Base-by-base conservation (phyloP, 2,329 filamentous ascomycete species). In the Phyllachora maydis region DNA sequence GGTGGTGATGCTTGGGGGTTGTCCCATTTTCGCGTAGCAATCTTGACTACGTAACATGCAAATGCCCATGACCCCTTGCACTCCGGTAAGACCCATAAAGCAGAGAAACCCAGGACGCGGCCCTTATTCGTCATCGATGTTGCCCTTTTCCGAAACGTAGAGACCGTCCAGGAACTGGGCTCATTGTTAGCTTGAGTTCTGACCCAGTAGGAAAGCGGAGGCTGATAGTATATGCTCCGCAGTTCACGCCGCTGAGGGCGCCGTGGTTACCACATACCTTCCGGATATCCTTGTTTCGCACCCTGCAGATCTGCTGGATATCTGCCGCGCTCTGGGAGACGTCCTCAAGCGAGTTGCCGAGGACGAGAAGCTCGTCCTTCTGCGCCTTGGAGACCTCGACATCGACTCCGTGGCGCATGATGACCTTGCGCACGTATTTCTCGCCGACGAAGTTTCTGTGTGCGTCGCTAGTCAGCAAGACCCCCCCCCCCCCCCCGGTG, bases 241-340 rank as follows among this genome's bases (percentile, higher is more conserved):
- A n/a, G n/a, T n/a, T n/a, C n/a, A n/a, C n/a, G n/a, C n/a, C n/a
- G n/a, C n/a, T n/a, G n/a, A n/a, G n/a, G n/a, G n/a, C n/a, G n/a
- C n/a, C n/a, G n/a, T n/a, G n/a, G n/a, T n/a, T n/a, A n/a, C 15
- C 20, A 41, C 58, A 40, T 49, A 82, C 76, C 77, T 93, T 93
- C 65, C 90, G 82, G 67, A 98, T 98, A 92, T 98, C 88, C 82
- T 98, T 98, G 79, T 98, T 98, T 58, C 82, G 74, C 59, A 98
- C 88, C 62, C 72, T 72, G 82, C 88, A 98, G 61, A 88, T 83
- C 63, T 98, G 88, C 69, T 98, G 88, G 56, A 98, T 93, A 56
- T 98, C 88, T 59, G 88, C 88, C 40, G 88, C 88, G 50, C 74
- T 82, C 66, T 98, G 88, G 47, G 88, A 98, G 39, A 98, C 88